Conservation (phyloP, 768 basidiomycete genomes). For the Rhodotorula sphaerocarpa region DNA sequence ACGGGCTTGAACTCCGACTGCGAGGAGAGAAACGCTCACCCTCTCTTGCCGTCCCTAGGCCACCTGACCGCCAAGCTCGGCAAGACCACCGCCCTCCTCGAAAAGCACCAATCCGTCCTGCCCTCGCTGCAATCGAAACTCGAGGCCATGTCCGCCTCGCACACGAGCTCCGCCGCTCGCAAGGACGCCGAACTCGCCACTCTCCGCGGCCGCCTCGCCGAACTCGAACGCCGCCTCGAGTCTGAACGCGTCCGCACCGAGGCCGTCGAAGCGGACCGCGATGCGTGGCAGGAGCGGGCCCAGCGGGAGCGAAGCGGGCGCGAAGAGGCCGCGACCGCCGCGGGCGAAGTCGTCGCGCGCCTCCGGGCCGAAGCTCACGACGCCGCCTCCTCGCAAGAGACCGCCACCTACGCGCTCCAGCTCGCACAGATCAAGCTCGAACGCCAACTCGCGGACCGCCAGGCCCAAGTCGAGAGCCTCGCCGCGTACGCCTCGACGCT, state of each 20-base stretch:
- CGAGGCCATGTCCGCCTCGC: background rate
- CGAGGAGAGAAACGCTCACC: too few relatives aligned
- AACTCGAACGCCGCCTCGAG: background rate
- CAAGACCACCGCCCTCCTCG: conserved; percentile 14
- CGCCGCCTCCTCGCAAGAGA: background rate
- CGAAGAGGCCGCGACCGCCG: background rate
- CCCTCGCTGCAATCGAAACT: conserved; percentile 30
- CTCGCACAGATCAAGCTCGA: background rate
- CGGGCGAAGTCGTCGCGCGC: background rate
- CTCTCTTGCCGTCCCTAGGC: background rate
- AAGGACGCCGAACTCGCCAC: conserved; percentile 21
- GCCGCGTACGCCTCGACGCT: conserved; percentile 13
- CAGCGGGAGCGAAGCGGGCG: background rate
- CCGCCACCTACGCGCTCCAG: background rate
- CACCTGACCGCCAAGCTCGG: conserved; percentile 23
- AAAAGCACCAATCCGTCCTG: conserved; percentile 24
- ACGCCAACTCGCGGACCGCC: conserved; percentile 17
- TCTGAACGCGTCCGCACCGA: background rate
- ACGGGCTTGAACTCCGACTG: too few relatives aligned
- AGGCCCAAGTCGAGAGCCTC: conserved; percentile 12
- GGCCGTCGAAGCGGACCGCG: background rate
- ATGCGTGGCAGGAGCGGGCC: background rate
- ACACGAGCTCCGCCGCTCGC: conserved; percentile 15
- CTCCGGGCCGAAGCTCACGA: background rate
- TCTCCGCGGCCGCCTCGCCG: background rate